These are phyloP conservation scores for Hymenoscyphus occultus DNA, from an alignment of 2,329 filamentous ascomycete genomes.

Conservation along the genomic window DNA sequence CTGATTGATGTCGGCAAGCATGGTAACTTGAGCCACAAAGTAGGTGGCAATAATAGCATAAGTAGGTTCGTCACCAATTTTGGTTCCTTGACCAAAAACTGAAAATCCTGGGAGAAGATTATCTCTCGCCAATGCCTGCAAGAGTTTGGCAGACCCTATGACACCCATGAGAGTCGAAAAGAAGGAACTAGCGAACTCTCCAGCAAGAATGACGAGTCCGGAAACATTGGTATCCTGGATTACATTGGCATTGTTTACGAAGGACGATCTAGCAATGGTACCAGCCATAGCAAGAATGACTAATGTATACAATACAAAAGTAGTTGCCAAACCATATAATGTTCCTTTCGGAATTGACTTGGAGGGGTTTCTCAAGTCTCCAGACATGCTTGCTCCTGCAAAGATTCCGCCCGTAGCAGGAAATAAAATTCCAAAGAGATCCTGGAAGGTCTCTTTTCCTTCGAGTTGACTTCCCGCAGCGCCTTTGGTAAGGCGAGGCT, in stretches of 20 bases:
- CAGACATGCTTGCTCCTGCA: slow-evolving; percentile 84
- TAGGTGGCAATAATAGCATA: slow-evolving; percentile 76
- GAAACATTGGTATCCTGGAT: slow-evolving; percentile 81
- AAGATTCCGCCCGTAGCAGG: slow-evolving; percentile 61
- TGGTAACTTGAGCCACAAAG: slow-evolving; percentile 70
- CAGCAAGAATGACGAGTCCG: slow-evolving; percentile 68
- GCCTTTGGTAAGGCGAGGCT: slow-evolving; percentile 62
- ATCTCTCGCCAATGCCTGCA: slow-evolving; percentile 80
- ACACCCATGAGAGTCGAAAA: slow-evolving; percentile 88
- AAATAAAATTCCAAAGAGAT: slow-evolving; percentile 83
- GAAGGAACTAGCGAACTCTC: slow-evolving; percentile 77
- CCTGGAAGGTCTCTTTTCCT: slow-evolving; percentile 69
- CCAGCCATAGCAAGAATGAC: slow-evolving; percentile 77
- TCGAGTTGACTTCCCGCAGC: slow-evolving; percentile 59
- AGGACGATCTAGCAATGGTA: slow-evolving; percentile 69
- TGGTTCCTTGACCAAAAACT: slow-evolving; percentile 71
- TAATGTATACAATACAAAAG: slow-evolving; percentile 70
- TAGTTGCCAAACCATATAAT: slow-evolving; percentile 71
- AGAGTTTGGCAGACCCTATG: slow-evolving; percentile 78
- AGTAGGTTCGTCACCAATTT: slow-evolving; percentile 69
- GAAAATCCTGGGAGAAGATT: slow-evolving; percentile 72
- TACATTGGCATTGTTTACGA: slow-evolving; percentile 67
- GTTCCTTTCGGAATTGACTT: slow-evolving; percentile 84
- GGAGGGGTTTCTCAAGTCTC: slow-evolving; percentile 78
- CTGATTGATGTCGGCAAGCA: slow-evolving; percentile 80